Conservation (phyloP, 139 green algal genomes). For the Trebouxia sp. region DNA sequence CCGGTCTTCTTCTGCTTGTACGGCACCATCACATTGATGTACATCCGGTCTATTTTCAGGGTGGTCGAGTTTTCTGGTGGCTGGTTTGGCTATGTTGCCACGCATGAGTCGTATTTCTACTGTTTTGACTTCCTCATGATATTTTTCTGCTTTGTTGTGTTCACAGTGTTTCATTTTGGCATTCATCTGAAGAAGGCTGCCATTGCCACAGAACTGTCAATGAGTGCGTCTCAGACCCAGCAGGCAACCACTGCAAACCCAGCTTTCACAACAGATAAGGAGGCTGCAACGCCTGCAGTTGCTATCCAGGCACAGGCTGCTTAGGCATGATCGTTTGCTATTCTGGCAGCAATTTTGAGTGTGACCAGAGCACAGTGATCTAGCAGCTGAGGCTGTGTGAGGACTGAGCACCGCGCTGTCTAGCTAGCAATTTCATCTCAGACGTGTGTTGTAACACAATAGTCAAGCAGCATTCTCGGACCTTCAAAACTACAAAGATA, state of each 20-base stretch:
- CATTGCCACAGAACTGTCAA: neutral
- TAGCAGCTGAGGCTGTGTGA: no score
- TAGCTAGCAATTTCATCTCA: no score
- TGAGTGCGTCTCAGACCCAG: neutral
- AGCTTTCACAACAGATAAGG: neutral
- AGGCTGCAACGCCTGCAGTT: neutral
- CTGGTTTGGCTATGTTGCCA: conserved; percentile 32
- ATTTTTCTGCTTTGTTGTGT: conserved; percentile 2
- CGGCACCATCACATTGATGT: conserved; percentile 41
- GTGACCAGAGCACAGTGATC: no score
- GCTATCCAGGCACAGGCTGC: neutral
- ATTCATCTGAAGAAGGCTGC: neutral
- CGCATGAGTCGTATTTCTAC: conserved; percentile 45
- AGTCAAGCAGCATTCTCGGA: no score
- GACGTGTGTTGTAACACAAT: no score
- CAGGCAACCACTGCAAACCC: neutral
- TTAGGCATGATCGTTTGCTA: no score
- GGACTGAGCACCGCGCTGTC: no score
- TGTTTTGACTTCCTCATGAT: conserved; percentile 37
- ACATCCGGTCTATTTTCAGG: conserved; percentile 44
- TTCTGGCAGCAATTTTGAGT: no score
- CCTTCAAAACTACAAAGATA: no score
- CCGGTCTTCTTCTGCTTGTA: conserved; percentile 34
- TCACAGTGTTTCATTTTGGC: conserved; percentile 16
- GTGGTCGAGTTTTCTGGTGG: conserved; percentile 40